phyloP scores from a whole-genome alignment of 208 protist genomes.

The Naegleria gruberi region DNA sequence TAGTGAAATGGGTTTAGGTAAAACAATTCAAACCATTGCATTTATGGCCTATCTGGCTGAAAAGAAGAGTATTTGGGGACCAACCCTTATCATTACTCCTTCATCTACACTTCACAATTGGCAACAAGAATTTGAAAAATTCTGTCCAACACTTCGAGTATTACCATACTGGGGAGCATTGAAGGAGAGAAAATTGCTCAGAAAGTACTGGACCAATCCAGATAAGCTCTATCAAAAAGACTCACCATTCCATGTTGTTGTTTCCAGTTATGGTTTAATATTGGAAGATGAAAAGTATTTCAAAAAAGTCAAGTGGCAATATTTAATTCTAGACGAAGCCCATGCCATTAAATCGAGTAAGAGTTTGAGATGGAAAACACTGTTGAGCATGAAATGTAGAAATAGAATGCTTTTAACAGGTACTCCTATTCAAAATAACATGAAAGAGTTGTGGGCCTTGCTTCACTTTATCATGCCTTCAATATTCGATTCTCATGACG shows the following conservation, averaged over 20 bases:
- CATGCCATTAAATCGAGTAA: conserved; percentile 88
- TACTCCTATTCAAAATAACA: conserved; percentile 62
- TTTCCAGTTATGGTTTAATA: conserved; percentile 95
- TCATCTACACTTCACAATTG: conserved; percentile 24
- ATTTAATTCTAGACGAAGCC: conserved; percentile 98
- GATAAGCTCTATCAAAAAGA: conserved; percentile 1
- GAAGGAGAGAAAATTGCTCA: neutral
- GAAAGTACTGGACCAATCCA: neutral
- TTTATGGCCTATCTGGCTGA: conserved; percentile 16
- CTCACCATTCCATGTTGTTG: conserved; percentile 69
- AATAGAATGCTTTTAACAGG: conserved; percentile 77
- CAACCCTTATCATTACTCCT: conserved; percentile 20
- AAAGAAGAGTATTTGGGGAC: neutral
- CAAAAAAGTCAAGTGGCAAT: conserved; percentile 77
- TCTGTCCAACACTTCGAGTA: conserved; percentile 6
- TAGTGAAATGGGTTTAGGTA: conserved; percentile 33
- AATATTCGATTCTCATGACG: conserved; percentile 62
- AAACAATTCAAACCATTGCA: conserved; percentile 32
- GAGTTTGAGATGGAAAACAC: conserved; percentile 50
- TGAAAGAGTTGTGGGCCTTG: conserved; percentile 62
- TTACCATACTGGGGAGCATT: conserved; percentile 17
- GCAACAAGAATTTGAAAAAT: conserved; percentile 25
- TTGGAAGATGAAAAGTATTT: conserved; percentile 80
- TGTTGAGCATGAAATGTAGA: conserved; percentile 58
- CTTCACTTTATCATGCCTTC: conserved; percentile 80